A percentile compares a stretch with the other conserved stretches of the same genome.
phyloP scores from a whole-genome alignment of 2,329 filamentous ascomycete species.

The Diaporthe sp. region DNA sequence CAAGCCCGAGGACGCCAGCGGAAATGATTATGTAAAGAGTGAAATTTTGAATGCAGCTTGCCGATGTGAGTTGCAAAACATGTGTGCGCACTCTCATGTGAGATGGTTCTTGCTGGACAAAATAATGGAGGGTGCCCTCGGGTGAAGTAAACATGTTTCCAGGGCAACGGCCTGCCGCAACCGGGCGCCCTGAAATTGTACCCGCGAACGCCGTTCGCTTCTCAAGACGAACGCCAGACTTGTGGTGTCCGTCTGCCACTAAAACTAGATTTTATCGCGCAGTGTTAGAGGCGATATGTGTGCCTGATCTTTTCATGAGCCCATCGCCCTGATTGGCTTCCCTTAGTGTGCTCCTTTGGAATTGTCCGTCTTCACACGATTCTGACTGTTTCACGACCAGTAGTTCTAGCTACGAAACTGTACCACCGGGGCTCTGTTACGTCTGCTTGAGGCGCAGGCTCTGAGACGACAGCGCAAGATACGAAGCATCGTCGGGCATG shows the following conservation, averaged over 20 bases:
- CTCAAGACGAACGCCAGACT: not conserved
- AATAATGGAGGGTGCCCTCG: not conserved
- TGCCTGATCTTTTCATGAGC: not conserved
- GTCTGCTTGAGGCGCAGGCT: not conserved
- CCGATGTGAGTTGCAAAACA: not conserved
- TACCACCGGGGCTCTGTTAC: not conserved
- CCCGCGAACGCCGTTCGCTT: not conserved
- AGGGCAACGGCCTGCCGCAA: constrained; percentile 24
- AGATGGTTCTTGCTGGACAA: not conserved
- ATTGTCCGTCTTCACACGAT: not conserved
- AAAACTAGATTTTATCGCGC: not conserved
- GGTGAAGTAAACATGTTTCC: constrained; percentile 29
- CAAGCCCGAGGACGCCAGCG: not conserved
- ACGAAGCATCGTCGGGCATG: not conserved
- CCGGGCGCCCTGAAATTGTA: not conserved
- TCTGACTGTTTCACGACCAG: not conserved
- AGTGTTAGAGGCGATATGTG: too few relatives aligned
- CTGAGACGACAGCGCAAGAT: not conserved
- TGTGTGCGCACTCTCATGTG: not conserved
- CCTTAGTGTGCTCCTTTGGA: not conserved
- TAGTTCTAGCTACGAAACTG: not conserved
- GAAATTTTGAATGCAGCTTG: not conserved
- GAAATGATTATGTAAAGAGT: not conserved
- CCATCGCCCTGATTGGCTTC: too few relatives aligned
- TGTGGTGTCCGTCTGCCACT: not conserved